Base-by-base conservation (phyloP, 495 filamentous ascomycete species). In the Penicillium silybi region DNA sequence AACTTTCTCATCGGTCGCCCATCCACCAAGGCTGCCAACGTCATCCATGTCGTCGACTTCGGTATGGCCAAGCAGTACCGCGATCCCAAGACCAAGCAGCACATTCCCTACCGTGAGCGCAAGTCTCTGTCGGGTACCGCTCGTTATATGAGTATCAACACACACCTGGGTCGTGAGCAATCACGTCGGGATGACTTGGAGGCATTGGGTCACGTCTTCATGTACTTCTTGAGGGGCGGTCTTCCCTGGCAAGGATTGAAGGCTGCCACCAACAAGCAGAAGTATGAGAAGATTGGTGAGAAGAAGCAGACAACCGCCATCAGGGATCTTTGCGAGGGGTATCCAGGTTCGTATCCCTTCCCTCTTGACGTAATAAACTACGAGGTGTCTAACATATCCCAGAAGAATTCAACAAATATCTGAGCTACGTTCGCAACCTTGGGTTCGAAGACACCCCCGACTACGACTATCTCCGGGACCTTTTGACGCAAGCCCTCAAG, bases 11-110 rank as follows among this genome's bases (percentile, higher is more conserved):
- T 97, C 63, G 93, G 93, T 35, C 85, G 92, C n/a, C 90, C 91
- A 0, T 83, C 81, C 58, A 88, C 90, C 42, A 99, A 99, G 74
- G 78, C 89, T 7, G 88, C 92, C 64, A 97, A 96, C 71, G 92
- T 99, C 42, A 97, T 99, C 60, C 93, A 99, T 60, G 95, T 97
- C 19, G 92, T 99, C 51, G 93, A 99, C 72, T 99, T 99, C 63
- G 93, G 93, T 62, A 99, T 99, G 93, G 93, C 95, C 40, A 99
- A 99, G 75, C 93, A 97, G 70, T 99, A 99, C 67, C 85, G 93
- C 44, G 93, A 99, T 57, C 95, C 95, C 48, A 97, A 97, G 78
- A 96, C 93, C 41, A 97, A 97, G 74, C 93, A 99, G 68, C 93
- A 99, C 72, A 99, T 97, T 61, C 93, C 93, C 10, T 99, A 99